Evolutionary conservation across 1,284 basidiomycete species (phyloP).

Genomic region (Ganoderma lingzhi): DNA sequence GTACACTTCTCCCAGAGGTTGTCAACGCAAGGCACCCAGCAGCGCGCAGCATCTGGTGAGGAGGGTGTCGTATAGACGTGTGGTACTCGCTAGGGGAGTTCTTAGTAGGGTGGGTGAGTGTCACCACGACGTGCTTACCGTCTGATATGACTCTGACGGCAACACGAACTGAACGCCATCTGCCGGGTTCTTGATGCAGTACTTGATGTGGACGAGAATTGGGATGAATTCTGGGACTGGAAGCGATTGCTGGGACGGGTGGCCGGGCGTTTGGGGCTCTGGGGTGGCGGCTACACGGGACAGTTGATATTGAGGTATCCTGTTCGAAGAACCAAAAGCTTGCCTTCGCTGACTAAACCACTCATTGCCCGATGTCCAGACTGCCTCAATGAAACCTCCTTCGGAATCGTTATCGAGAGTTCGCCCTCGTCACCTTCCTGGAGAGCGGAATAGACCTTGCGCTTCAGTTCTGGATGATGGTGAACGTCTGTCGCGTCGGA

Average conservation of each 20-base stretch:
- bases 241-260: slow-evolving; percentile 49
- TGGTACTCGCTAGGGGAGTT: slow-evolving; percentile 76
- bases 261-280: slow-evolving; percentile 77
- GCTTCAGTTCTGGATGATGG: slow-evolving; percentile 92
- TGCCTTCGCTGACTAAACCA: slow-evolving; percentile 58
- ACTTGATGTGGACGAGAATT: slow-evolving; percentile 80
- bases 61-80: slow-evolving; percentile 94
- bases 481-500: slow-evolving; percentile 85
- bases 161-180: slow-evolving; percentile 90
- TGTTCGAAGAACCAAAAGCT: slow-evolving; percentile 17
- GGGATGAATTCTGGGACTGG: slow-evolving; percentile 76
- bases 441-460: slow-evolving; percentile 89
- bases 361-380: slow-evolving; percentile 54
- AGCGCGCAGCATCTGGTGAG: slow-evolving; percentile 89
- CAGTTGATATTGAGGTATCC: neutral
- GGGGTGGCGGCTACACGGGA: slow-evolving; percentile 68
- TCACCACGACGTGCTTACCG: slow-evolving; percentile 62
- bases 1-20: slow-evolving; percentile 96
- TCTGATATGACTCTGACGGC: slow-evolving; percentile 83
- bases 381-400: slow-evolving; percentile 76
- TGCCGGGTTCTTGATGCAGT: slow-evolving; percentile 81
- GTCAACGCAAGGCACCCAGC: slow-evolving; percentile 98
- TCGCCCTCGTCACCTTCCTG: slow-evolving; percentile 95
- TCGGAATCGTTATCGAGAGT: slow-evolving; percentile 89
- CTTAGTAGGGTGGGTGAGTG: slow-evolving; percentile 26